Evolutionary conservation across 805 yeast species (phyloP).

Genomic region (Wickerhamiella bombiphila): DNA sequence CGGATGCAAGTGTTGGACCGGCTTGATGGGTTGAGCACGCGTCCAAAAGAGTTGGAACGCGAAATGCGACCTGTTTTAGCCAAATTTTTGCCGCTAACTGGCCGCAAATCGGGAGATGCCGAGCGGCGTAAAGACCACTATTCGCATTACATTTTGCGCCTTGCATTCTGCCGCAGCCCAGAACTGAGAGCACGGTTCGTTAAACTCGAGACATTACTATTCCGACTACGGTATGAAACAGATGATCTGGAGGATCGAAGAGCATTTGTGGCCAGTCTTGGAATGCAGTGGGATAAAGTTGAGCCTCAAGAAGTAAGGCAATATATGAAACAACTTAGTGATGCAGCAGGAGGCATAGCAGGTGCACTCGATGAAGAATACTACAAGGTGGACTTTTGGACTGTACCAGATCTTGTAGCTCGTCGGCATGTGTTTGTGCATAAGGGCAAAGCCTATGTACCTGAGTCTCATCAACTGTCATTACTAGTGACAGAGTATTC

Average conservation of each 20-base stretch:
- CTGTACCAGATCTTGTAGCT: constrained; percentile 58
- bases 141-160: constrained; percentile 74
- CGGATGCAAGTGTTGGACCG: constrained; percentile 70
- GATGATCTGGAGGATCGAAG: constrained; percentile 53
- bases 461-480: constrained; percentile 63
- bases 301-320: constrained; percentile 42
- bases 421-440: constrained; percentile 53
- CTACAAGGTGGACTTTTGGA: constrained; percentile 78
- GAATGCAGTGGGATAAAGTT: constrained; percentile 61
- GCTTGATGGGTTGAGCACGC: constrained; percentile 46
- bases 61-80: constrained; percentile 51
- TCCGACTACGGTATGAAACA: constrained; percentile 54
- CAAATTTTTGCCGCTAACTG: constrained; percentile 48
- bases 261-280: constrained; percentile 49
- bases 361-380: constrained; percentile 42
- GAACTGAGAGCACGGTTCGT: constrained; percentile 72
- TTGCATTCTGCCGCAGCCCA: constrained; percentile 73
- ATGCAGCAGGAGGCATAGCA: constrained; percentile 19
- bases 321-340: constrained; percentile 35
- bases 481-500: constrained; percentile 57
- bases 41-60: constrained; percentile 46
- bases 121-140: constrained; percentile 83
- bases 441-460: constrained; percentile 70
- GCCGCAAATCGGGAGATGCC: constrained; percentile 20
- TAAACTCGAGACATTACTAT: constrained; percentile 58